These are phyloP conservation scores for Acacia confusa DNA, from an alignment of 306 rosid genomes.

Conservation along the genomic window DNA sequence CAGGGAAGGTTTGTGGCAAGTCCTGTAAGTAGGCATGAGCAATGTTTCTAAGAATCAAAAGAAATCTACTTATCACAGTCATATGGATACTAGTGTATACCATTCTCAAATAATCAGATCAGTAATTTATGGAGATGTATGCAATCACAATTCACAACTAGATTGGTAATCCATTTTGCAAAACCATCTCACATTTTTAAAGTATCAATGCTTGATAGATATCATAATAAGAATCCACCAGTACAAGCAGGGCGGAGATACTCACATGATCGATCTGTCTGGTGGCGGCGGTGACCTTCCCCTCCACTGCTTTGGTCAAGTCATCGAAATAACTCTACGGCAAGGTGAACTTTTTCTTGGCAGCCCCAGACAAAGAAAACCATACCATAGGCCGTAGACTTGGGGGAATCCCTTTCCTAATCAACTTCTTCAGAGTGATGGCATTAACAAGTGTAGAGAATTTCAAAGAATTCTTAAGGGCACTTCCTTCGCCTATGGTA, in stretches of 20 bases:
- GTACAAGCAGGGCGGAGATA: neutral
- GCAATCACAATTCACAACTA: neutral
- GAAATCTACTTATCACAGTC: neutral
- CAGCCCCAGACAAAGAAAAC: conserved; percentile 94
- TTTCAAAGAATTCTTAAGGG: conserved; percentile 77
- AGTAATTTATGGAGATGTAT: neutral
- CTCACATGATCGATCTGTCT: conserved; percentile 98
- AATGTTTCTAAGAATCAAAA: conserved; percentile 16
- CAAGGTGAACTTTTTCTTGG: conserved; percentile 95
- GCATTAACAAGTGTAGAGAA: conserved; percentile 79
- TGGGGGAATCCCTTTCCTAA: conserved; percentile 95
- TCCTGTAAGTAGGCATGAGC: conserved; percentile 51
- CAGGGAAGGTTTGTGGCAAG: conserved; percentile 93
- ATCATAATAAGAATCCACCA: neutral
- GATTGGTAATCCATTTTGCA: conserved; percentile 8
- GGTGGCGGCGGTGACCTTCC: conserved; percentile 95
- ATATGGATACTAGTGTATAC: neutral
- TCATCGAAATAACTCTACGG: conserved; percentile 97
- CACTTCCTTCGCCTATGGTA: conserved; percentile 71
- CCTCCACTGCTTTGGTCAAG: conserved; percentile 78
- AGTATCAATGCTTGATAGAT: neutral
- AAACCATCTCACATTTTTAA: conserved; percentile 18
- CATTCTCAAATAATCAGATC: conserved; percentile 22
- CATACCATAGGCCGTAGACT: conserved; percentile 93
- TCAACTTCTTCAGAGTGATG: conserved; percentile 82